Base-by-base conservation (phyloP, 2,329 filamentous ascomycete species). In the Colletotrichum tamarilloi region DNA sequence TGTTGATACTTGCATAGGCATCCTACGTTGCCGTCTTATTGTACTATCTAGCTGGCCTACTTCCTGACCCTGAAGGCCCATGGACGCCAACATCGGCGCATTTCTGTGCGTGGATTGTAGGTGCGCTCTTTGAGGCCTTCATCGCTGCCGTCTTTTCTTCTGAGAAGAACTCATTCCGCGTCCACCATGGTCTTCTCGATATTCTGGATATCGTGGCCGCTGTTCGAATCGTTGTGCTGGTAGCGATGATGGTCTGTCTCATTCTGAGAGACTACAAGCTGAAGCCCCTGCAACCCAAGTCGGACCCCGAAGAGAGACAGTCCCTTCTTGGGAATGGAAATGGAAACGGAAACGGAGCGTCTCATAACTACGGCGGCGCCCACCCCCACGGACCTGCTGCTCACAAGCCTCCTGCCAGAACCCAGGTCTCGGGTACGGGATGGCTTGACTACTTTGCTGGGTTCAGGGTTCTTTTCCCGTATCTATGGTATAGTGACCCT, bases 361-460 rank as follows among this genome's bases (percentile, higher is more conserved):
- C 77, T 0, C 73, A 68, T 7, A 77, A 76, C 24, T 83, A 84
- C 55, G 81, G 80, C 9, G 75, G 78, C 52, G 67, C 75, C 56
- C 26, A 42, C 66, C 56, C 71, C 22, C 67, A 66, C 24, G 38
- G 30, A 2, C 60, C 55, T 12, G n/a, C 55, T 5, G 67, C 55
- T 42, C 60, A 57, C 16, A 59, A 69, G 9, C 32, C 77, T 4
- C 55, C 76, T 14, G 70, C 68, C 5, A 79, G 62, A 78, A 81
- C 11, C 26, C 79, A 82, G 57, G 79, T 81, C 32, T 79, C 81
- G 2, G 80, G 80, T 1, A 82, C 79, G 0, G 80, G 84, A 3
- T 87, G 85, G 85, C 77, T 86, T 11, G 84, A 86, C 73, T 87
- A 87, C 72, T 80, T 87, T 73, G 80, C 83, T 14, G 85, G 85